Conservation (phyloP, 2,329 filamentous ascomycete species). For the Metarhizium anisopliae region DNA sequence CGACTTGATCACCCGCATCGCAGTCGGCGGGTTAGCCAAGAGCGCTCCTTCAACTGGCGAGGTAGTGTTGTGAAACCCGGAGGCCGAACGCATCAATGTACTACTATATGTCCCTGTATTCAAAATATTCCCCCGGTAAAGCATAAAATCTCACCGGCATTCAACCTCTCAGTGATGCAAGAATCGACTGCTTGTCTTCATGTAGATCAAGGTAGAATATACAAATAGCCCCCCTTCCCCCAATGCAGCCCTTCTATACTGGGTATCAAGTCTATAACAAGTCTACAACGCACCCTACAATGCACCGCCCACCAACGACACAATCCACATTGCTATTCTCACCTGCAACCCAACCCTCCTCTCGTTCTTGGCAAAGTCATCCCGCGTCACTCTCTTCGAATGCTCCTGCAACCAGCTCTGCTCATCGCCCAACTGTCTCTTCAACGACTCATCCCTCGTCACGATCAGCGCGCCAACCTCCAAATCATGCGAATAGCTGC, state of each 20-base stretch:
- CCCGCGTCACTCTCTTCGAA: conserved; percentile 57
- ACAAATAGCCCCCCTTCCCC: neutral
- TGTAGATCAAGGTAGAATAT: neutral
- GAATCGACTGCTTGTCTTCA: too few relatives aligned
- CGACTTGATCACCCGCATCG: conserved; percentile 46
- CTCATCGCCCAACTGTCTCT: conserved; percentile 67
- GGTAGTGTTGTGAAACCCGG: conserved; percentile 1
- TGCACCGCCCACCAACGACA: conserved; percentile 77
- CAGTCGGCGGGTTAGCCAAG: conserved; percentile 30
- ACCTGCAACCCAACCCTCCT: conserved; percentile 80
- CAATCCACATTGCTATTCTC: conserved; percentile 87
- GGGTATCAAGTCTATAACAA: neutral
- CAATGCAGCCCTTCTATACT: neutral
- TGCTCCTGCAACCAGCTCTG: conserved; percentile 71
- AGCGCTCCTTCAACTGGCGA: conserved; percentile 24
- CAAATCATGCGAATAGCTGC: conserved; percentile 85
- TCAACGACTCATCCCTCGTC: conserved; percentile 65
- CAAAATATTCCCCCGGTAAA: too few relatives aligned
- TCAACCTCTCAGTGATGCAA: neutral
- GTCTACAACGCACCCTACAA: conserved; percentile 40
- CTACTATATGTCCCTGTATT: neutral
- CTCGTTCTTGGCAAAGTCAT: conserved; percentile 75
- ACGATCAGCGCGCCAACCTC: conserved; percentile 84
- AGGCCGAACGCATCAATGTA: neutral
- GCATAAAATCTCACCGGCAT: neutral